Evolutionary conservation across 352 stramenopile species (phyloP).

Genomic region (Phytophthora pluvialis): DNA sequence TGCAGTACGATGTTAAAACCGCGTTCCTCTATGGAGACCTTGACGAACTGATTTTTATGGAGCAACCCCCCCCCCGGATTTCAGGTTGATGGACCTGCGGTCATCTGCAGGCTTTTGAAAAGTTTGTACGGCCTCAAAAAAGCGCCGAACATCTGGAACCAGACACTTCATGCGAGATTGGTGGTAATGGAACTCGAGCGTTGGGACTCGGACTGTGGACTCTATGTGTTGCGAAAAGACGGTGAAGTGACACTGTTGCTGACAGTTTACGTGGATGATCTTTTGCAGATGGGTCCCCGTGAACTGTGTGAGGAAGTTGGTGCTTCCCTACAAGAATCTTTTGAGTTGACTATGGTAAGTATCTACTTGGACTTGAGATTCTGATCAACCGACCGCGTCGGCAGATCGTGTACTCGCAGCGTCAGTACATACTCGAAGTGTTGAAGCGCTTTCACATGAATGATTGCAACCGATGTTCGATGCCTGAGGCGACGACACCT

Average conservation of each 20-base stretch:
- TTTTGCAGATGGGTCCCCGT: neutral
- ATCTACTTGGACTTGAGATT: constrained; percentile 2
- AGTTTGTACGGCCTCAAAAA: too few relatives aligned
- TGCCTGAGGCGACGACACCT: neutral
- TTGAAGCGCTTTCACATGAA: constrained; percentile 14
- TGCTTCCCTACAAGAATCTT: neutral
- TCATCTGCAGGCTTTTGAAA: too few relatives aligned
- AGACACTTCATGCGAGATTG: neutral
- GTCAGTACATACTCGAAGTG: constrained; percentile 1
- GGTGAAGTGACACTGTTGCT: constrained; percentile 10
- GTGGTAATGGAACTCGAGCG: constrained; percentile 2
- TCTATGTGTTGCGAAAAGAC: constrained; percentile 8
- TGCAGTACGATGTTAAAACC: neutral
- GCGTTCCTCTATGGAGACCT: neutral
- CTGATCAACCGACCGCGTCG: neutral
- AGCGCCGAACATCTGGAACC: too few relatives aligned
- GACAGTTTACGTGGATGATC: constrained; percentile 4
- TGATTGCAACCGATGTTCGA: too few relatives aligned
- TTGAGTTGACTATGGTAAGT: constrained; percentile 3
- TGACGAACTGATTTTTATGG: neutral
- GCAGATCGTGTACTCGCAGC: neutral
- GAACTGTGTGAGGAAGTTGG: constrained; percentile 1
- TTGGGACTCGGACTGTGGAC: neutral
- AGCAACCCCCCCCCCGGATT: too few relatives aligned
- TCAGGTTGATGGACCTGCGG: too few relatives aligned